Base-by-base conservation (phyloP, 768 basidiomycete species). In the Leccinum arenicola region DNA sequence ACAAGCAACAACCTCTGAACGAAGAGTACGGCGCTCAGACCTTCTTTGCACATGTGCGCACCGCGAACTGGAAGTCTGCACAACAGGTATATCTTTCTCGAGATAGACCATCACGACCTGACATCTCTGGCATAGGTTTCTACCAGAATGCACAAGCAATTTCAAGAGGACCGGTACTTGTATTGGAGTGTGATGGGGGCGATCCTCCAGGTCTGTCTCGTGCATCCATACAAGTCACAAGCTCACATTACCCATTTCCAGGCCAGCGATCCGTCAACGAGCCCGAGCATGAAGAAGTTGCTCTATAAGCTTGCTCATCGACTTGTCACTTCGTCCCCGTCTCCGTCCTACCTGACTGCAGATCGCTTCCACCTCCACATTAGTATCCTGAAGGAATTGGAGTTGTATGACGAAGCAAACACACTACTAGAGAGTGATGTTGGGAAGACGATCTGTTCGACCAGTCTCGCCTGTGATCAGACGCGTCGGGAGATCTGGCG, bases 171-270 rank as follows among this genome's bases (percentile, higher is more conserved):
- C 55, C 81, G 88, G 45, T 93, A 89, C 68, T 71, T 93, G 40
- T 93, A 88, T 68, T 95, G 93, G 93, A 87, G 82, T 62, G 82
- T 89, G 36, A 89, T 90, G 67, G 84, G 89, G 60, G 84, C 89
- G 11, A 79, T 92, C 51, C 83, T 94, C 17, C 93, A 95, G 82
- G 90, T 88, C 59, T 61, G 58, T 59, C 35, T 50, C 38, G 14
- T 60, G 33, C n/a, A 2, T 47, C 33, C 55, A 21, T 21, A 43
- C n/a, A 25, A 25, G 29, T 58, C 54, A 29, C 54, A 54, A 51
- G 12, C 67, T 67, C 52, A 64, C 48, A 35, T 25, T 31, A 9
- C 25, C 33, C 53, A 52, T 50, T n/a, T 47, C n/a, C 59, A 93
- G 89, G 91, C 91, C 4, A 86, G 84, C 61, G 89, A 92, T 64